Conservation (phyloP, 345 rosid species). For the Heritiera littoralis region DNA sequence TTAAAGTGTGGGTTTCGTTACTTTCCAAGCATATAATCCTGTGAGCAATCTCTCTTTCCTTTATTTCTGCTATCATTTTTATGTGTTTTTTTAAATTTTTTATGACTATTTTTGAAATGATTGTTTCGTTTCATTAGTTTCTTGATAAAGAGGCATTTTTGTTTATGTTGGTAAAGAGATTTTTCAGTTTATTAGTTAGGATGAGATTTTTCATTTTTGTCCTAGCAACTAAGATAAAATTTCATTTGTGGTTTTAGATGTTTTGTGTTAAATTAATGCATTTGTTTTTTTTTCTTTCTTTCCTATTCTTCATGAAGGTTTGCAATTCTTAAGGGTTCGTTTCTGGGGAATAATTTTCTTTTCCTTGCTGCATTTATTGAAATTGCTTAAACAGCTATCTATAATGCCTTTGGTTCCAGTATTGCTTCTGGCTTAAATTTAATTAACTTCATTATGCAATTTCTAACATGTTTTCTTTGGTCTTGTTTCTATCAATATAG, state of each 20-base stretch:
- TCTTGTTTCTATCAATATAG: background rate
- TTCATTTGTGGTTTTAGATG: background rate
- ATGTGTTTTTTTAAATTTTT: background rate
- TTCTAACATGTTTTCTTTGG: background rate
- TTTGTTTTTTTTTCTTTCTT: background rate
- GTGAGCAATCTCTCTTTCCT: conserved; percentile 31
- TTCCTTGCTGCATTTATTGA: background rate
- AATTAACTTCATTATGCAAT: background rate
- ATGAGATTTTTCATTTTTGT: background rate
- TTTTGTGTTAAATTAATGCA: background rate
- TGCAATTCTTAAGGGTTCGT: background rate
- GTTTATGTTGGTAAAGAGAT: too few relatives aligned
- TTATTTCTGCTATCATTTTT: background rate
- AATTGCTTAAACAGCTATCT: background rate
- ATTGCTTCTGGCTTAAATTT: too few relatives aligned
- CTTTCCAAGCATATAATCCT: conserved; percentile 15
- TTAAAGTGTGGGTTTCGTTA: conserved; percentile 13
- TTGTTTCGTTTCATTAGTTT: background rate
- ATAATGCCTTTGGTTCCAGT: background rate
- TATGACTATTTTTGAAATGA: background rate
- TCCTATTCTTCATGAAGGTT: background rate
- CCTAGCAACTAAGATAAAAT: too few relatives aligned
- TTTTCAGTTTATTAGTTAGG: background rate
- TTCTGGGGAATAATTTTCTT: background rate
- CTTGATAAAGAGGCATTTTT: background rate